phyloP scores from a whole-genome alignment of 441 rosid species.

The Brassica hybrid region DNA sequence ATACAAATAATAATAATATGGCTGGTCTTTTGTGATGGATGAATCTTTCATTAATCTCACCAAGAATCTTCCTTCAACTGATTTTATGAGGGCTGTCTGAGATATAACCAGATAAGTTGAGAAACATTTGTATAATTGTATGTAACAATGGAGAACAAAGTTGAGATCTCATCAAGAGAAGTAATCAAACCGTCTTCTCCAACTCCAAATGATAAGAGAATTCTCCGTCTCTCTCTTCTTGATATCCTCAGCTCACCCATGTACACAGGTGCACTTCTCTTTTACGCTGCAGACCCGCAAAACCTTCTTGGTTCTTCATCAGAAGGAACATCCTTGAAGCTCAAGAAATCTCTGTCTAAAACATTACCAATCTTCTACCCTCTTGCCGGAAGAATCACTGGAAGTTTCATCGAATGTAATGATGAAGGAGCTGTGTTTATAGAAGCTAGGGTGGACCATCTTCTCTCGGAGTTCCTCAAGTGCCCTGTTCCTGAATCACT shows the following conservation, averaged over 20 bases:
- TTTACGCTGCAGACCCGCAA: conserved; percentile 29
- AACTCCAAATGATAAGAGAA: conserved; percentile 34
- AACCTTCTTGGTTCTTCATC: conserved; percentile 21
- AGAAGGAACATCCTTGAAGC: conserved; percentile 29
- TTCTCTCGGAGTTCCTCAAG: conserved; percentile 34
- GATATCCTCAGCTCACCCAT: conserved; percentile 36
- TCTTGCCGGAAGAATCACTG: conserved; percentile 43
- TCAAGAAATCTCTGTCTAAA: conserved; percentile 47
- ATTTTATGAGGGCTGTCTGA: background rate
- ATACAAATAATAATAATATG: background rate
- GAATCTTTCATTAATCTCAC: conserved; percentile 28
- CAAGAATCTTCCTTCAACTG: conserved; percentile 23
- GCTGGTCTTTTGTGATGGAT: conserved; percentile 29
- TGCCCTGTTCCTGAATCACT: conserved; percentile 39
- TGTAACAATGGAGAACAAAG: conserved; percentile 37
- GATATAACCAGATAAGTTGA: background rate
- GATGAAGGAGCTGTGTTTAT: conserved; percentile 47
- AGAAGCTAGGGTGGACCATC: conserved; percentile 39
- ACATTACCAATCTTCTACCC: conserved; percentile 47
- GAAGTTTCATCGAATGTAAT: conserved; percentile 29
- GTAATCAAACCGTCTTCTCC: conserved; percentile 45
- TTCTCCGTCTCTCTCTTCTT: conserved; percentile 41
- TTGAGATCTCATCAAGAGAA: conserved; percentile 42
- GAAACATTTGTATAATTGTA: background rate
- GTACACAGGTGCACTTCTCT: conserved; percentile 40